phyloP scores from a whole-genome alignment of 257 asterid genomes.

The Solanum arcanum region DNA sequence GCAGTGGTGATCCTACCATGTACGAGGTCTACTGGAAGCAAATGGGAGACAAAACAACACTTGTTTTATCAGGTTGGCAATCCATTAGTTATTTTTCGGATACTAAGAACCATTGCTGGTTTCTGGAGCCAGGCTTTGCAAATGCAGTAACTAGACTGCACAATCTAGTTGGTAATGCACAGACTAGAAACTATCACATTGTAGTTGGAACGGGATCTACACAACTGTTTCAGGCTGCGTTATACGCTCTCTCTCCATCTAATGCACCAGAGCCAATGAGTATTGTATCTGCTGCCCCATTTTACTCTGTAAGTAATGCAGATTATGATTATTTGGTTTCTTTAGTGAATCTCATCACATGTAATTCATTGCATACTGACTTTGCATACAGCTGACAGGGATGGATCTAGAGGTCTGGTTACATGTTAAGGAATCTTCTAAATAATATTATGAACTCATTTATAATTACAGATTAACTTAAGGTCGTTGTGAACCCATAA shows the following conservation, averaged over 20 bases:
- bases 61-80: conserved; percentile 80
- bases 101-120: conserved; percentile 63
- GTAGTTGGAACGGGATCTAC: conserved; percentile 96
- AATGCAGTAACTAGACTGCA: conserved; percentile 54
- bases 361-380: not conserved
- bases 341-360: not conserved
- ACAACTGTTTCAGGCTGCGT: conserved; percentile 78
- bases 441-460: not conserved
- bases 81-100: conserved; percentile 86
- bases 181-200: conserved; percentile 50
- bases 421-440: not conserved
- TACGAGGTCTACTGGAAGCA: conserved; percentile 73
- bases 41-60: conserved; percentile 59
- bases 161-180: conserved; percentile 69
- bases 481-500: not conserved
- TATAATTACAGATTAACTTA: not conserved
- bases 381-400: not conserved
- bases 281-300: conserved; percentile 90
- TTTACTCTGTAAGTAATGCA: conserved; percentile 58
- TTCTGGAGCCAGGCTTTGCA: conserved; percentile 64
- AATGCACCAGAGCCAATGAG: conserved; percentile 50
- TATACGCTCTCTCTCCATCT: conserved; percentile 64
- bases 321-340: not conserved
- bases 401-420: not conserved
- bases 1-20: conserved; percentile 96